Evolutionary conservation across 345 rosid species (phyloP), one percentile per base, ranked within the genome.

Genomic region (Eucalyptus erythrocorys): DNA sequence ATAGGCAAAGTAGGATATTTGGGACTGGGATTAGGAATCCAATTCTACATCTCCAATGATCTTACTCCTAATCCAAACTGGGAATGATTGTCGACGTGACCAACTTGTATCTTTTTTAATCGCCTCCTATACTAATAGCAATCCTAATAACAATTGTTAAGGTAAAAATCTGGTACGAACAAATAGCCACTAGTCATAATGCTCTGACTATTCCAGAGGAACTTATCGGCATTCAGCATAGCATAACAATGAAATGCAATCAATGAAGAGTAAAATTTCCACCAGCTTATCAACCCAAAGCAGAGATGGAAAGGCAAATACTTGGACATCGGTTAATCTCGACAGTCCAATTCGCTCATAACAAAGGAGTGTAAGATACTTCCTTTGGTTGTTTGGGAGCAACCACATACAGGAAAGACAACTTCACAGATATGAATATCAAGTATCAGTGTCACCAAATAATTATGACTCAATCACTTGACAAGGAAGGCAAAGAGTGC

Each of bases 111-210:
- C 57, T 51, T 57, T 24, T 57, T 24, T 15, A 24, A 57, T 26
- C 1, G n/a, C 3, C 3, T 57, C 30, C 6, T 24, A 22, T 24
- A 0, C 64, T 0, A 13, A 24, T 24, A 57, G 13, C 13, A 57
- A 57, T 57, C 64, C 64, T 57, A 21, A 51, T 51, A 21, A 51
- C 24, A 51, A 51, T 51, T 19, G 55, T 0, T 1, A 51, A 51
- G 55, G 57, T 51, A 51, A 51, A 51, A 51, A 0, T 19, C 26
- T 51, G 57, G 57, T 17, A 7, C 0, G 0, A 49, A 49, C 15
- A 5, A 49, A 49, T 49, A 49, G 51, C 51, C 51, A 49, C 59
- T 2, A 8, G 10, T 19, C 59, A 53, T 53, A 21, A 49, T 49
- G 7, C 19, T 49, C 51, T 49, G 7, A 16, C 51, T 49, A 49